Evolutionary conservation across 441 rosid species (phyloP).

Genomic region (Viola pubescens): DNA sequence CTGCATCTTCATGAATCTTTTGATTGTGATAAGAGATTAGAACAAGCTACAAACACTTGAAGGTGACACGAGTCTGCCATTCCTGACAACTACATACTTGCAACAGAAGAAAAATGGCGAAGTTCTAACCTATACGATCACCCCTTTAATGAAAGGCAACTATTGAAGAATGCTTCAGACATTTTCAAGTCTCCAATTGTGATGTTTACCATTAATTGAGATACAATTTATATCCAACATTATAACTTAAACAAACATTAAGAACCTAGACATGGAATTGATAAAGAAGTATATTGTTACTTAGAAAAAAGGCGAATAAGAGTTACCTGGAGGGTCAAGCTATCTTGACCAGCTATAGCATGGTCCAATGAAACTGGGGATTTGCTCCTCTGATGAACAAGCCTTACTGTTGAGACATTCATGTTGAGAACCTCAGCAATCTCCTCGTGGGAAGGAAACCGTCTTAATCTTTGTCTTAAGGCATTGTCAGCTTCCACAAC

Average conservation of each 20-base stretch:
- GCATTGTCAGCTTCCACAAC: slow-evolving; percentile 37
- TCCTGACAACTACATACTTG: too few relatives aligned
- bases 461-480: slow-evolving; percentile 24
- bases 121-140: background rate
- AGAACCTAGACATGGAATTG: too few relatives aligned
- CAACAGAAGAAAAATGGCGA: background rate
- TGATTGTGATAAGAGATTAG: too few relatives aligned
- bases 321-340: slow-evolving; percentile 45
- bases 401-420: slow-evolving; percentile 39
- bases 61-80: too few relatives aligned
- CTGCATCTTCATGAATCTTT: too few relatives aligned
- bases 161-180: background rate
- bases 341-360: slow-evolving; percentile 25
- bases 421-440: slow-evolving; percentile 39
- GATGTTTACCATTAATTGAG: too few relatives aligned
- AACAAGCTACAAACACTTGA: too few relatives aligned
- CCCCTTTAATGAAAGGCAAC: background rate
- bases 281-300: too few relatives aligned
- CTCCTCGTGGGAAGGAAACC: slow-evolving; percentile 36
- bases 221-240: too few relatives aligned
- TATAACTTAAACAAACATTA: too few relatives aligned
- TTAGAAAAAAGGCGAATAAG: too few relatives aligned
- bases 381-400: slow-evolving; percentile 27
- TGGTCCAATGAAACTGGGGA: slow-evolving; percentile 39
- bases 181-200: too few relatives aligned